These are phyloP conservation scores for Incumbomyces lentus DNA, from an alignment of 2,329 filamentous ascomycete genomes.

Conservation along the genomic window DNA sequence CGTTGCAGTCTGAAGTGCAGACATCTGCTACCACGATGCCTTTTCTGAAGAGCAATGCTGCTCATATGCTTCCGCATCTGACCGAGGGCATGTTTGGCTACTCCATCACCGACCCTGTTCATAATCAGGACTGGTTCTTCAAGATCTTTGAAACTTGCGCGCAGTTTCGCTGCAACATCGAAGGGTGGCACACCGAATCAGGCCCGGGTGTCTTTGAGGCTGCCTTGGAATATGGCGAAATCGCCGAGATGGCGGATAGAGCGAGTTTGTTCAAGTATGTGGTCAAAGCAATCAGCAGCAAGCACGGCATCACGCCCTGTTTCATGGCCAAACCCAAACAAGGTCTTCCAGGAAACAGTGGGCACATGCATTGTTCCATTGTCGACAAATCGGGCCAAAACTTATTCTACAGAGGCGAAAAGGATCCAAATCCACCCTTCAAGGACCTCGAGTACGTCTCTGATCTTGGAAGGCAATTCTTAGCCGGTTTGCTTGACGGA, in stretches of 20 bases:
- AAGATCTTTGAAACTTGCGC: conserved; percentile 71
- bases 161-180: conserved; percentile 68
- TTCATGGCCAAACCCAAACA: conserved; percentile 98
- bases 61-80: conserved; percentile 62
- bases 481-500: conserved; percentile 79
- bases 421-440: conserved; percentile 62
- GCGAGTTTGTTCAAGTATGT: conserved; percentile 90
- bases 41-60: conserved; percentile 64
- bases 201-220: conserved; percentile 94
- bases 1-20: conserved; percentile 39
- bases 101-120: conserved; percentile 72
- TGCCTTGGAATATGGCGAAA: conserved; percentile 78
- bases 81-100: conserved; percentile 97
- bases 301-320: conserved; percentile 85
- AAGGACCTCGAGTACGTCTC: conserved; percentile 70
- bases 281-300: conserved; percentile 77
- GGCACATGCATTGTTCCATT: conserved; percentile 89
- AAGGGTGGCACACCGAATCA: conserved; percentile 93
- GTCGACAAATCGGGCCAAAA: conserved; percentile 74
- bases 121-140: conserved; percentile 91
- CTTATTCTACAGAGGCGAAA: conserved; percentile 62
- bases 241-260: conserved; percentile 81
- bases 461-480: conserved; percentile 82
- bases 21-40: conserved; percentile 60
- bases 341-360: conserved; percentile 85